Evolutionary conservation across 441 rosid genomes (phyloP).

Genomic region (Syzygium malaccense): DNA sequence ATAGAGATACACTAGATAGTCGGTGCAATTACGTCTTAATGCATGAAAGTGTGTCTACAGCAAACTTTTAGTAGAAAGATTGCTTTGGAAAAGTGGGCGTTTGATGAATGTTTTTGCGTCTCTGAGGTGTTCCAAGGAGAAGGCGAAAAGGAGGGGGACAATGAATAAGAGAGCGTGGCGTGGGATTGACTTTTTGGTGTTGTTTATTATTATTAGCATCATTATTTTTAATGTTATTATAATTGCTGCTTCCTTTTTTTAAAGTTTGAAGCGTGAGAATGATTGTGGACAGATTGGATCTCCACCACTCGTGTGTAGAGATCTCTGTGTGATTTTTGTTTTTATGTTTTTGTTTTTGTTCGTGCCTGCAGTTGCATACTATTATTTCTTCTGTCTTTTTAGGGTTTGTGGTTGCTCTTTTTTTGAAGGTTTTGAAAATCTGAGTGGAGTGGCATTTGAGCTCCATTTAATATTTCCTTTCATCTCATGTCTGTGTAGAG

Average conservation of each 20-base stretch:
- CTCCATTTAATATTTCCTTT: not conserved
- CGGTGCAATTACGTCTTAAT: not conserved
- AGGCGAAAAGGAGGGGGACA: not conserved
- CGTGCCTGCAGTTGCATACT: not conserved
- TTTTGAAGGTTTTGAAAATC: constrained; percentile 19
- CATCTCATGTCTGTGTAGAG: not conserved
- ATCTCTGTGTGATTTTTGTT: constrained; percentile 25
- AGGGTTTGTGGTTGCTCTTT: constrained; percentile 35
- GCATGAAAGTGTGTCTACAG: not conserved
- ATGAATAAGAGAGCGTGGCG: not conserved
- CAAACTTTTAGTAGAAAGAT: not conserved
- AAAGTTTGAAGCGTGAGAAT: not conserved
- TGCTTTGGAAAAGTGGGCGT: not conserved
- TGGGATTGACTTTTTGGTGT: not conserved
- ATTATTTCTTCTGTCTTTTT: constrained; percentile 2
- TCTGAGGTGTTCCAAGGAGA: not conserved
- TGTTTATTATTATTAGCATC: not conserved
- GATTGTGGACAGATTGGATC: constrained; percentile 30
- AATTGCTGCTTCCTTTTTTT: constrained; percentile 2
- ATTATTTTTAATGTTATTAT: not conserved
- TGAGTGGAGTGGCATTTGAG: not conserved
- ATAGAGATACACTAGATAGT: not conserved
- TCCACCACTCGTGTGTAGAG: constrained; percentile 46
- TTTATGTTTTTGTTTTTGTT: constrained; percentile 28
- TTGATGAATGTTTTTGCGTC: not conserved